These are phyloP conservation scores for Pontederia paniculata DNA, from an alignment of 176 grass and related monocot species.

Conservation along the genomic window DNA sequence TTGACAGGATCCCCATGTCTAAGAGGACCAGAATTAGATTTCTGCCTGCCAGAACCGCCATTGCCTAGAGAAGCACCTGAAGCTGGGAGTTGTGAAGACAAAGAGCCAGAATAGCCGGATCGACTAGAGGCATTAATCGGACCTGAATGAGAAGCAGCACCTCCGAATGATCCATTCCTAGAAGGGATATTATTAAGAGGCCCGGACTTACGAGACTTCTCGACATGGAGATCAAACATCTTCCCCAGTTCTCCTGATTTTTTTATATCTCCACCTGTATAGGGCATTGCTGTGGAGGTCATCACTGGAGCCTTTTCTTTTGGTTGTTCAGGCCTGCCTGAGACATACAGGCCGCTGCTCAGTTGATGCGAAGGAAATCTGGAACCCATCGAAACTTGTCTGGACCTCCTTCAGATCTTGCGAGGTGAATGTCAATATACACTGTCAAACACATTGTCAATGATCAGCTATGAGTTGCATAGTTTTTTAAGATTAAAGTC, in stretches of 20 bases:
- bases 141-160: conserved; percentile 5
- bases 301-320: conserved; percentile 9
- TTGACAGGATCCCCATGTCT: conserved; percentile 16
- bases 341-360: conserved; percentile 18
- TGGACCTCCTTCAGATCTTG: background rate
- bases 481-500: background rate
- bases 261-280: conserved; percentile 15
- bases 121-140: conserved; percentile 13
- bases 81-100: conserved; percentile 1
- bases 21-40: conserved; percentile 8
- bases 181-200: conserved; percentile 2
- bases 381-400: conserved; percentile 7
- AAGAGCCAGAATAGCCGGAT: conserved; percentile 10
- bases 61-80: background rate
- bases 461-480: background rate
- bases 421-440: background rate
- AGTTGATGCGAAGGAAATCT: conserved; percentile 19
- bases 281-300: conserved; percentile 12
- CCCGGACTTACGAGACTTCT: conserved; percentile 13
- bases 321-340: conserved; percentile 13
- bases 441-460: background rate
- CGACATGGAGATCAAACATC: conserved; percentile 15
- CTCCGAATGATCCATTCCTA: conserved; percentile 10
- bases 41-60: conserved; percentile 6
- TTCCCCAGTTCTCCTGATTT: conserved; percentile 14